phyloP scores from a whole-genome alignment of 805 yeast species.

The Osmozyma mogii region DNA sequence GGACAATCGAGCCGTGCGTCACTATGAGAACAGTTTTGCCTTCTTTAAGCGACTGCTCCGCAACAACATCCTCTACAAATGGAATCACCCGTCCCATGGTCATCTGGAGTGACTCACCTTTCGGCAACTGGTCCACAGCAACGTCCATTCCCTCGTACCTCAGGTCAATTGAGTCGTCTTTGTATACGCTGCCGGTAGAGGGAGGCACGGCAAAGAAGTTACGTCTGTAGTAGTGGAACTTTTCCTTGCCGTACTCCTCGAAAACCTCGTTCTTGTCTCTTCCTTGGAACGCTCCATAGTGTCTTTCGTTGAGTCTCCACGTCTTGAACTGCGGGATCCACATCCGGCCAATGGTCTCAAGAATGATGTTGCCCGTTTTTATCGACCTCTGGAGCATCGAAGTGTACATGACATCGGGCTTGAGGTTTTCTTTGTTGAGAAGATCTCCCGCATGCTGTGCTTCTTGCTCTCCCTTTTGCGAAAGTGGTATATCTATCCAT shows the following conservation, averaged over 20 bases:
- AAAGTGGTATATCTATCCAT: conserved; percentile 37
- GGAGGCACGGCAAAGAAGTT: conserved; percentile 33
- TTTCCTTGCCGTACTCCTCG: conserved; percentile 27
- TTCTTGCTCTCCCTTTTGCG: conserved; percentile 29
- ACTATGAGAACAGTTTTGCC: conserved; percentile 29
- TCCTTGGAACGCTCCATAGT: conserved; percentile 38
- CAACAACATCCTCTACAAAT: conserved; percentile 21
- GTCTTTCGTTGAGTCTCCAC: conserved; percentile 39
- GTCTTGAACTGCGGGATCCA: conserved; percentile 32
- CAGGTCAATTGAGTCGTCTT: conserved; percentile 28
- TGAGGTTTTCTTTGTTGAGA: conserved; percentile 18
- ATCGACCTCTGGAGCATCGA: conserved; percentile 33
- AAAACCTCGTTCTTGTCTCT: conserved; percentile 29
- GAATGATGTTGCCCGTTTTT: conserved; percentile 32
- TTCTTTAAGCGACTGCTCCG: conserved; percentile 14
- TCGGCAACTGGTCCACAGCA: conserved; percentile 19
- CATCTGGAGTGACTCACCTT: conserved; percentile 32
- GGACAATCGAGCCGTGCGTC: conserved; percentile 36
- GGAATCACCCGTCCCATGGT: conserved; percentile 35
- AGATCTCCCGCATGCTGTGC: conserved; percentile 33
- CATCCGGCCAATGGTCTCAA: conserved; percentile 22
- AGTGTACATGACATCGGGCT: conserved; percentile 29
- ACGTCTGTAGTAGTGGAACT: conserved; percentile 31
- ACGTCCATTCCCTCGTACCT: conserved; percentile 21
- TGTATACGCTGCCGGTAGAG: conserved; percentile 11